phyloP scores from a whole-genome alignment of 75 land plant species.

The Pseudotsuga menziesii region DNA sequence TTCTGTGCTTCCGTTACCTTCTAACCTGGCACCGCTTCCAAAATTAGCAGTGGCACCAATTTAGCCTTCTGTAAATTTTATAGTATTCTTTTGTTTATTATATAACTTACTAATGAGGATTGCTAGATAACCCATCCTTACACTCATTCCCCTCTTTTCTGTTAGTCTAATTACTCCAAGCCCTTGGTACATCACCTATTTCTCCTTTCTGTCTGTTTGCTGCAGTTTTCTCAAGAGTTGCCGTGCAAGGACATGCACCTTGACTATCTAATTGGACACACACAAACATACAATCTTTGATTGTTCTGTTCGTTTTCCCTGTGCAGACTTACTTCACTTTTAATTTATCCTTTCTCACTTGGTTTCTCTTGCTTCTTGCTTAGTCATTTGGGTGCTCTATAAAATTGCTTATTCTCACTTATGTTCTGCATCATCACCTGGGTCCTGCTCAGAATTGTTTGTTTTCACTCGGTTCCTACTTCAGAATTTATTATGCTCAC shows the following conservation, averaged over 20 bases:
- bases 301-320: background rate
- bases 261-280: background rate
- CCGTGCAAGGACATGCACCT: constrained; percentile 11
- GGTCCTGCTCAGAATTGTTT: background rate
- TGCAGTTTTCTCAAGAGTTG: constrained; percentile 2
- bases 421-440: background rate
- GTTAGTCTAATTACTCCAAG: background rate
- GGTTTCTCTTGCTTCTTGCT: background rate
- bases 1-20: background rate
- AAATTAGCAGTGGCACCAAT: background rate
- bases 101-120: background rate
- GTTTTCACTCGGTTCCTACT: background rate
- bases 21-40: background rate
- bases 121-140: background rate
- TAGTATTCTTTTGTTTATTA: background rate
- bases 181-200: background rate
- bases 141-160: no score
- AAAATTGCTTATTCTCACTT: background rate
- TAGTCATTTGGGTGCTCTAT: background rate
- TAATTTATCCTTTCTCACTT: background rate
- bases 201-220: background rate
- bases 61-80: background rate
- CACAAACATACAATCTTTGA: background rate
- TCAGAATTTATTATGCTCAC: background rate
- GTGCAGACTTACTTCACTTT: background rate